Evolutionary conservation across 257 asterid species (phyloP).

Genomic region (Solanum sitiens): DNA sequence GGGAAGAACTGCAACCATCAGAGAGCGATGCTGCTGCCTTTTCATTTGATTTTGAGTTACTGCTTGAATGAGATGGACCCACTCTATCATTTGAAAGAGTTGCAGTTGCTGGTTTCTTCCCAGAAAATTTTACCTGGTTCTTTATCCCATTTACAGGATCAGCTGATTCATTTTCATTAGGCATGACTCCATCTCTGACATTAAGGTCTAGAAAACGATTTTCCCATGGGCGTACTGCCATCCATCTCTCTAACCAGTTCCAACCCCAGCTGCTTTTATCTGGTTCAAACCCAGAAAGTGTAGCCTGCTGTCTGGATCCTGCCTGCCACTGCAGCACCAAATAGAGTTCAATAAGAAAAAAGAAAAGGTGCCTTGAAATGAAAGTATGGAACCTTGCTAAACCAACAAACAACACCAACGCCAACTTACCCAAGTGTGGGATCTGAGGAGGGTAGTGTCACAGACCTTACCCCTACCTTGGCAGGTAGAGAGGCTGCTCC

Average conservation of each 20-base stretch:
- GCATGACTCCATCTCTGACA: constrained; percentile 57
- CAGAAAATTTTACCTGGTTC: constrained; percentile 26
- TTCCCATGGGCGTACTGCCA: constrained; percentile 99
- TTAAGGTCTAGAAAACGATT: constrained; percentile 77
- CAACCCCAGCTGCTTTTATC: constrained; percentile 95
- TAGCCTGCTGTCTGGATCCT: constrained; percentile 63
- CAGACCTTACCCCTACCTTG: neutral
- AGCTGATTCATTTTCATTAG: constrained; percentile 38
- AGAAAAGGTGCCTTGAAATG: neutral
- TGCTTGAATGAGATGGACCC: constrained; percentile 38
- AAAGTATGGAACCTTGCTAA: neutral
- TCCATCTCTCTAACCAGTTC: constrained; percentile 99
- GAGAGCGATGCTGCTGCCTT: constrained; percentile 45
- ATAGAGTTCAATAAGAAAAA: neutral
- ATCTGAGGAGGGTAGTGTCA: neutral
- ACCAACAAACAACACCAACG: neutral
- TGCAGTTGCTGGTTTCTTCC: constrained; percentile 35
- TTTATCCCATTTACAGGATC: constrained; percentile 32
- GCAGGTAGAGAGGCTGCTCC: neutral
- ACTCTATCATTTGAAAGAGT: constrained; percentile 33
- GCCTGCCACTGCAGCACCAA: constrained; percentile 87
- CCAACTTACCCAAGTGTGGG: neutral
- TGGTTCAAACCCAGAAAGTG: constrained; percentile 61
- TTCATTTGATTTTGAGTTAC: constrained; percentile 41
- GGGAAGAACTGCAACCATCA: constrained; percentile 59